These are phyloP conservation scores for Bassia scoparia DNA, from an alignment of 148 eudicot genomes.

Conservation along the genomic window DNA sequence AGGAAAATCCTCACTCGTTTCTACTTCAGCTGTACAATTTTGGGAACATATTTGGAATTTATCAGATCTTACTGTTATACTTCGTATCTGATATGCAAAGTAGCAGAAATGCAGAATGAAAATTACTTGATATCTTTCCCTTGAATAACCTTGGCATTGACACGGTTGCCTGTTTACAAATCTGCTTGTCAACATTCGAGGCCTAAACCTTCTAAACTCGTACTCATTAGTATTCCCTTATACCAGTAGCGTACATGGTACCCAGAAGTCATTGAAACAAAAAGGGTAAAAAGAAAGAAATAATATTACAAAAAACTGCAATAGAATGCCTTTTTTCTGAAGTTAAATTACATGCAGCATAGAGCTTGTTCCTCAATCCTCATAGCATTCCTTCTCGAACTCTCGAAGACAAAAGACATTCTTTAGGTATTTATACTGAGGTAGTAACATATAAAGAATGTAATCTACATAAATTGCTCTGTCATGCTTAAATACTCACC, in stretches of 20 bases:
- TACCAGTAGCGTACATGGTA: conserved; percentile 11
- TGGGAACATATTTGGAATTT: too few species aligned
- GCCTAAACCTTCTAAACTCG: conserved; percentile 2
- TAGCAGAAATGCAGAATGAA: background rate
- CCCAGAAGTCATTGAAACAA: conserved; percentile 6
- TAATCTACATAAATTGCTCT: conserved; percentile 12
- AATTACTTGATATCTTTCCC: conserved; percentile 11
- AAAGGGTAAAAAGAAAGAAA: conserved; percentile 7
- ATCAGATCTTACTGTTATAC: too few species aligned
- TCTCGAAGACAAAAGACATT: conserved; percentile 12
- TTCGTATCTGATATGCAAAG: too few species aligned
- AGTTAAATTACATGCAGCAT: conserved; percentile 9
- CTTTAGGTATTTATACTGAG: conserved; percentile 18
- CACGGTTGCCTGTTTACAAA: conserved; percentile 11
- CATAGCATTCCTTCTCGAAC: conserved; percentile 3
- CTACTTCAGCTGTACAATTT: too few species aligned
- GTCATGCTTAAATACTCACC: background rate
- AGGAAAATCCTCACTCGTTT: too few species aligned
- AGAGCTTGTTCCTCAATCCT: conserved; percentile 3
- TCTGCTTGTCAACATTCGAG: conserved; percentile 20
- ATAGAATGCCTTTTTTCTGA: conserved; percentile 16
- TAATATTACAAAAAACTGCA: background rate
- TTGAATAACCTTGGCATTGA: conserved; percentile 11
- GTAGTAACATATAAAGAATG: conserved; percentile 21
- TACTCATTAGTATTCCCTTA: background rate